These are phyloP conservation scores for Hibiscus trionum DNA, from an alignment of 345 rosid species.

Conservation along the genomic window DNA sequence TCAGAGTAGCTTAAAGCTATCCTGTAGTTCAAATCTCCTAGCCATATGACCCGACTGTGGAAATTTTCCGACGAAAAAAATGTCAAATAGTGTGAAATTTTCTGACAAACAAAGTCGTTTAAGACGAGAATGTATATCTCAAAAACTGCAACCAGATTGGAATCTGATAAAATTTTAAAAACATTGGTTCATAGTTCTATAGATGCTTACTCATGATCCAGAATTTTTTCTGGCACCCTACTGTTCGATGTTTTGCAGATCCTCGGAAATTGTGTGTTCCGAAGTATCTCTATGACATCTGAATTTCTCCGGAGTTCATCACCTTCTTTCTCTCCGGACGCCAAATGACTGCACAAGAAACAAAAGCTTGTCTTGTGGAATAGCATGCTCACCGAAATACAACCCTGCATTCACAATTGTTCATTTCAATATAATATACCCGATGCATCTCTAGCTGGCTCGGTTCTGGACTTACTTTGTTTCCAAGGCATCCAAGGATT, in stretches of 20 bases:
- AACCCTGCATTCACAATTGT: conserved; percentile 53
- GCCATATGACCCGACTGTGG: conserved; percentile 80
- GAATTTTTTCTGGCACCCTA: conserved; percentile 59
- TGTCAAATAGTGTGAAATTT: background rate
- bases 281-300: conserved; percentile 75
- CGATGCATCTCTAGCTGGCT: background rate
- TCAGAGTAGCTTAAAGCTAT: conserved; percentile 79
- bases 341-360: conserved; percentile 87
- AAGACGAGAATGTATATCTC: background rate
- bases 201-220: conserved; percentile 65
- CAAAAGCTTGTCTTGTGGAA: conserved; percentile 82
- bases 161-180: background rate
- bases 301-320: conserved; percentile 79
- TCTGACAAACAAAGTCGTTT: background rate
- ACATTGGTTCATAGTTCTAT: background rate
- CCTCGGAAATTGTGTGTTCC: conserved; percentile 70
- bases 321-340: conserved; percentile 95
- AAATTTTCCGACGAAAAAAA: conserved; percentile 5
- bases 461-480: conserved; percentile 49
- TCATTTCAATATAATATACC: background rate
- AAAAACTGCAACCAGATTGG: background rate
- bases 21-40: conserved; percentile 91
- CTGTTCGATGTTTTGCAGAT: conserved; percentile 47
- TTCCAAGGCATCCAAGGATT: conserved; percentile 86
- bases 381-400: conserved; percentile 81